Percentiles rank a stretch among this genome's conserved stretches.
Evolutionary conservation across 768 basidiomycete genomes (phyloP).

Genomic region (Amanita thiersii): DNA sequence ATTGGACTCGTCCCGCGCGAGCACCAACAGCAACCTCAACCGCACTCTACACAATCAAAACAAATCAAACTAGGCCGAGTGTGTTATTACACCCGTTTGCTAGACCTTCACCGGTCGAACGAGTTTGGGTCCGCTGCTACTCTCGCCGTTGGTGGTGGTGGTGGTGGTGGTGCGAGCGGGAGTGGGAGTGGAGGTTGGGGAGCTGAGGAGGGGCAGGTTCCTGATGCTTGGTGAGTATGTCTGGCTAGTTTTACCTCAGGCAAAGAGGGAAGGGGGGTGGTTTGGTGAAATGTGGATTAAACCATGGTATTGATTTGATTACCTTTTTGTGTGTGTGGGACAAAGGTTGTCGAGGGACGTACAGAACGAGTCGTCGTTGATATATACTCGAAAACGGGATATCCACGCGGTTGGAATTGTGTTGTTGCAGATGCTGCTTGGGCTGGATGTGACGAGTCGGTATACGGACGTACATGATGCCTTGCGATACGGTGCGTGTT

Average conservation of each 20-base stretch:
- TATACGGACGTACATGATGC: conserved; percentile 52
- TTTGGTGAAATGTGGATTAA: too few species aligned
- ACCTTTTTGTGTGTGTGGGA: conserved; percentile 9
- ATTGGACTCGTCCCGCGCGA: conserved; percentile 54
- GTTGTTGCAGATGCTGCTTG: conserved; percentile 81
- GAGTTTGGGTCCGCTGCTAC: conserved; percentile 45
- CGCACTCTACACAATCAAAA: conserved; percentile 42
- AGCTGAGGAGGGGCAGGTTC: conserved; percentile 33
- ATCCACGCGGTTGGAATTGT: conserved; percentile 78
- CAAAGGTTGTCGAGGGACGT: conserved; percentile 71
- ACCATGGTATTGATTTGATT: too few species aligned
- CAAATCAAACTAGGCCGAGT: conserved; percentile 69
- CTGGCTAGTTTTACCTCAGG: not conserved
- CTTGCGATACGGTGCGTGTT: conserved; percentile 43
- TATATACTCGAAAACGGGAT: conserved; percentile 73
- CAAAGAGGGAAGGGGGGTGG: too few species aligned
- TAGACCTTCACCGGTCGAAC: conserved; percentile 82
- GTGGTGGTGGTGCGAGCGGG: too few species aligned
- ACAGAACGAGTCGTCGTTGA: conserved; percentile 63
- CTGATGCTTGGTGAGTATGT: conserved; percentile 34
- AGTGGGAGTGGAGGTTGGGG: too few species aligned
- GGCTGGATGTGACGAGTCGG: conserved; percentile 53
- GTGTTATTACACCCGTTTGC: conserved; percentile 61
- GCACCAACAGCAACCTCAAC: conserved; percentile 24
- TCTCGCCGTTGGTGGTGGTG: conserved; percentile 5